These are phyloP conservation scores for Tephrocybe sp. DNA, from an alignment of 768 basidiomycete species.

Conservation along the genomic window DNA sequence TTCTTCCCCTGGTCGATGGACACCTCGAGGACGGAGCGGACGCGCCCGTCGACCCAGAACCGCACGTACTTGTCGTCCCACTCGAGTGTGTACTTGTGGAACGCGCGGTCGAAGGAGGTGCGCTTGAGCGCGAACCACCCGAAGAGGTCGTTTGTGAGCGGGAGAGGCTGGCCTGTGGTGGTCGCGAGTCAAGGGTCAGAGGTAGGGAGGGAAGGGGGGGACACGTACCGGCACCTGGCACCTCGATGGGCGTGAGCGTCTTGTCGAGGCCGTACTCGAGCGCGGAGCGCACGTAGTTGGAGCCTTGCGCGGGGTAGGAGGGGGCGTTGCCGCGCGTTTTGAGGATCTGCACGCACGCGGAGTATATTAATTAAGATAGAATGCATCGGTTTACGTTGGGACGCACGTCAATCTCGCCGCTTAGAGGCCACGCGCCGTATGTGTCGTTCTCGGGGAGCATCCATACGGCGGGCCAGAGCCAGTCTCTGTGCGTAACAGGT, in stretches of 20 bases:
- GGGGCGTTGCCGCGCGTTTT: constrained; percentile 62
- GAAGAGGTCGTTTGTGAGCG: constrained; percentile 20
- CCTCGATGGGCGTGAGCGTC: constrained; percentile 11
- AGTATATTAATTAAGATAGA: constrained; percentile 38
- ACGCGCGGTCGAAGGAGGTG: constrained; percentile 50
- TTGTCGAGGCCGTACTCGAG: constrained; percentile 65
- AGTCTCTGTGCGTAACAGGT: constrained; percentile 34
- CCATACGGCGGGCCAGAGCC: constrained; percentile 79
- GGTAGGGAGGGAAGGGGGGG: not conserved
- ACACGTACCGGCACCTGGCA: constrained; percentile 5
- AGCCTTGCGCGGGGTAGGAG: constrained; percentile 54
- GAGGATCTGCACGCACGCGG: constrained; percentile 35
- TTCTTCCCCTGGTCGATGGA: constrained; percentile 44
- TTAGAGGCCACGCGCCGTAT: constrained; percentile 65
- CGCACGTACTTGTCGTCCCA: constrained; percentile 75
- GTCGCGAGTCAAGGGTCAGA: constrained; percentile 24
- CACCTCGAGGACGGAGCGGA: constrained; percentile 62
- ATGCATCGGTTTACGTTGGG: not conserved
- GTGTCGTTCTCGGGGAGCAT: constrained; percentile 65
- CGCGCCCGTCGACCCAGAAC: constrained; percentile 72
- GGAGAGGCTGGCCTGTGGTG: constrained; percentile 18
- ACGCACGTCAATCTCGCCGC: constrained; percentile 52
- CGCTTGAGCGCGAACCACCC: constrained; percentile 59
- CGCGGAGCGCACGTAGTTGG: constrained; percentile 56
- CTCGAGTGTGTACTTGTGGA: constrained; percentile 77